Evolutionary conservation across 2,329 filamentous ascomycete species (phyloP).

Genomic region (Rutstroemia sydowiana): DNA sequence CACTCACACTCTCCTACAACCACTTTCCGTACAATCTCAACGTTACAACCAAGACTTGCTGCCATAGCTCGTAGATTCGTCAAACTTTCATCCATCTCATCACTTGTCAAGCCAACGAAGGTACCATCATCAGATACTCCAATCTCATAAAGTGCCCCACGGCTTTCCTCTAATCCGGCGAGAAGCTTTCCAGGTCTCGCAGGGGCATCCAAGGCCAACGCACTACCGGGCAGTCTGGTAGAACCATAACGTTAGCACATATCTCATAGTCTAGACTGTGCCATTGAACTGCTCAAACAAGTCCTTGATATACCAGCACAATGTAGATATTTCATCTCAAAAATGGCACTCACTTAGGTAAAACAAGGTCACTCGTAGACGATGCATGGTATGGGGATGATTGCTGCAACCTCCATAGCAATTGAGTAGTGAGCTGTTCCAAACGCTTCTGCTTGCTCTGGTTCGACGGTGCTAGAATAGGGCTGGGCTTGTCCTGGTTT

Average conservation of each 20-base stretch:
- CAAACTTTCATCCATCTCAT: slow-evolving; percentile 89
- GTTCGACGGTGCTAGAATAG: slow-evolving; percentile 31
- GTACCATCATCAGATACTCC: slow-evolving; percentile 92
- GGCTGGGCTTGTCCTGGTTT: slow-evolving; percentile 13
- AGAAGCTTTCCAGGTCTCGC: slow-evolving; percentile 51
- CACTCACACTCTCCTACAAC: slow-evolving; percentile 80
- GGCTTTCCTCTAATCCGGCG: slow-evolving; percentile 83
- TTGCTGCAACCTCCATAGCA: slow-evolving; percentile 91
- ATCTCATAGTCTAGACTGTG: background rate
- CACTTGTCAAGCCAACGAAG: slow-evolving; percentile 77
- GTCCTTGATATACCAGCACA: background rate
- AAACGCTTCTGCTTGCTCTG: slow-evolving; percentile 76
- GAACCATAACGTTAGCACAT: background rate
- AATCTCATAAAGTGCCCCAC: slow-evolving; percentile 91
- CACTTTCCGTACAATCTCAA: slow-evolving; percentile 75
- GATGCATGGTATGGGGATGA: slow-evolving; percentile 86
- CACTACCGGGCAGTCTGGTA: slow-evolving; percentile 53
- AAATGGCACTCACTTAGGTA: slow-evolving; percentile 46
- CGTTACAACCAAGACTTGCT: slow-evolving; percentile 77
- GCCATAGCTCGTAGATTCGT: slow-evolving; percentile 84
- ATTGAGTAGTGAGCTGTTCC: slow-evolving; percentile 87
- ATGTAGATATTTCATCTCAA: background rate
- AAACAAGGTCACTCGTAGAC: slow-evolving; percentile 63
- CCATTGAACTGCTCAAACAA: background rate
- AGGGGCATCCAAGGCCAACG: slow-evolving; percentile 38